These are phyloP conservation scores for Trypethelium eluteriae DNA, from an alignment of 495 filamentous ascomycete genomes.

Conservation along the genomic window DNA sequence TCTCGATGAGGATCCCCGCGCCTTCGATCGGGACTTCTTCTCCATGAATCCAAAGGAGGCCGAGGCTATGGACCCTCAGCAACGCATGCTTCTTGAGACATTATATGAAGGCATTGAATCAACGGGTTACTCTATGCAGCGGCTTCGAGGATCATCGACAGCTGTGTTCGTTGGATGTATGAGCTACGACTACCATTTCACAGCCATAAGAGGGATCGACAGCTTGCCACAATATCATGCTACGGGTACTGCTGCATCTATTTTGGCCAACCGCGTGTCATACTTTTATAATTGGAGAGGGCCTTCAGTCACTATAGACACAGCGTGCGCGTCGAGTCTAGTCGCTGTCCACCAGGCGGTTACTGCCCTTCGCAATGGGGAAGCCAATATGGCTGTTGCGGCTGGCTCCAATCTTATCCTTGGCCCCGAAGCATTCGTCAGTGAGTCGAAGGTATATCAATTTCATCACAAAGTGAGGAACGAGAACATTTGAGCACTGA, in stretches of 20 bases:
- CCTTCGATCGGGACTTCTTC: conserved; percentile 7
- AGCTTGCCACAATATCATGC: background rate
- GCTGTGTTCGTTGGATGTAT: background rate
- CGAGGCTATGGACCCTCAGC: conserved; percentile 13
- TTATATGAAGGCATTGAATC: conserved; percentile 12
- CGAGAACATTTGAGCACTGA: too few species aligned
- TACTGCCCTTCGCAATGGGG: background rate
- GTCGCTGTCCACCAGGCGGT: conserved; percentile 14
- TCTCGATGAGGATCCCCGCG: background rate
- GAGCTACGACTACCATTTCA: background rate
- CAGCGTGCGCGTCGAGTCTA: conserved; percentile 42
- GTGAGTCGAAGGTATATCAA: background rate
- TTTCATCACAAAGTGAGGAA: too few species aligned
- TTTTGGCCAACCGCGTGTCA: conserved; percentile 45
- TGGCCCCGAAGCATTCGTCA: background rate
- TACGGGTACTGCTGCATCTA: conserved; percentile 22
- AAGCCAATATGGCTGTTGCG: background rate
- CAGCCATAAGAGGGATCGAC: background rate
- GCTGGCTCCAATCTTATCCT: conserved; percentile 9
- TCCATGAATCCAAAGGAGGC: background rate
- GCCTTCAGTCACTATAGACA: conserved; percentile 43
- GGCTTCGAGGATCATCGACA: background rate
- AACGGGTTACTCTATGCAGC: background rate
- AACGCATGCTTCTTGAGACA: conserved; percentile 10
- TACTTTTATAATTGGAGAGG: conserved; percentile 45